A percentile compares a stretch with the other conserved stretches of the same genome.
These are phyloP conservation scores for Candida patagonica DNA, from an alignment of 805 yeast genomes.

Conservation along the genomic window DNA sequence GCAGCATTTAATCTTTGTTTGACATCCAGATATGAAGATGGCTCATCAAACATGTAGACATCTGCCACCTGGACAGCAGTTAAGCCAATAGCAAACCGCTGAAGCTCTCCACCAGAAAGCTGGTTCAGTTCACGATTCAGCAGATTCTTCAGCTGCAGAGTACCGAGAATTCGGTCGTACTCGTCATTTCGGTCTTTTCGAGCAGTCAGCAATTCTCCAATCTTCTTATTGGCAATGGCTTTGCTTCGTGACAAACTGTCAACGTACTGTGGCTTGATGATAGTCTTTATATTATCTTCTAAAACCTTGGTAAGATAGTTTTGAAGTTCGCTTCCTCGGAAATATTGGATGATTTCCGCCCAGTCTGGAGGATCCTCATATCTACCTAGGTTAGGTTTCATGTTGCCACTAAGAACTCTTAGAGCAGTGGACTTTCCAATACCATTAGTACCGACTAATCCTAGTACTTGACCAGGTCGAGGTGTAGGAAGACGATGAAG, in stretches of 20 bases:
- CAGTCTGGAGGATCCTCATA: conserved; percentile 96
- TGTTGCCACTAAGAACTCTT: conserved; percentile 94
- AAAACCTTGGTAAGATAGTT: conserved; percentile 89
- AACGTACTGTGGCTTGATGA: conserved; percentile 97
- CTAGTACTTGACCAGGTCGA: conserved; percentile 97
- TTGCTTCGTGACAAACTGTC: conserved; percentile 96
- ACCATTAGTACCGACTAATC: conserved; percentile 98
- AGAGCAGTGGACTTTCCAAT: conserved; percentile 97
- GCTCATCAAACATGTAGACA: conserved; percentile 99
- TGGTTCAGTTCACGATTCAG: conserved; percentile 80
- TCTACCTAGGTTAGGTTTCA: conserved; percentile 91
- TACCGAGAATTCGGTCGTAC: conserved; percentile 54
- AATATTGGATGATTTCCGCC: conserved; percentile 83
- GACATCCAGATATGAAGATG: conserved; percentile 95
- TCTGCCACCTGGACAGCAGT: conserved; percentile 91
- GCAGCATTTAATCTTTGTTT: conserved; percentile 99
- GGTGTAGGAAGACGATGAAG: conserved; percentile 96
- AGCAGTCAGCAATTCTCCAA: conserved; percentile 71
- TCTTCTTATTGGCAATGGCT: conserved; percentile 75
- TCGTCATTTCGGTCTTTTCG: conserved; percentile 64
- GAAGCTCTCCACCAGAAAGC: conserved; percentile 97
- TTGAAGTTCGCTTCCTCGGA: conserved; percentile 96
- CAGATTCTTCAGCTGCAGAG: conserved; percentile 67
- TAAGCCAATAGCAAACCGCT: conserved; percentile 96
- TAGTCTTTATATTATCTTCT: conserved; percentile 92